Conservation (phyloP, 164 flowering plant genomes). For the Stephania yunnanensis region DNA sequence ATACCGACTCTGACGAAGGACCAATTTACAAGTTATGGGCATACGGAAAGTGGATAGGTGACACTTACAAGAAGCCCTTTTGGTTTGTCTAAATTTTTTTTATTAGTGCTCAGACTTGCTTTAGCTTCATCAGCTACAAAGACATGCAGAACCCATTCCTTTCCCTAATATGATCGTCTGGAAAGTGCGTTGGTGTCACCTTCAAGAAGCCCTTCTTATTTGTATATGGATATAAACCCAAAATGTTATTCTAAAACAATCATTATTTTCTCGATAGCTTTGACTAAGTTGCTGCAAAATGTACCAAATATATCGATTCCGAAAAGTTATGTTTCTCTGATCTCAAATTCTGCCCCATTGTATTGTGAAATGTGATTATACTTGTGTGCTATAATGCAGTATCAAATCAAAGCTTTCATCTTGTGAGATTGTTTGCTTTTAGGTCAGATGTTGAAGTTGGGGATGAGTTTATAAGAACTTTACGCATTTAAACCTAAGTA, state of each 20-base stretch:
- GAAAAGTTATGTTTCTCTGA: background rate
- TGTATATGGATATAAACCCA: too few relatives aligned
- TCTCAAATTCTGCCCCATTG: too few relatives aligned
- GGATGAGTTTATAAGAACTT: too few relatives aligned
- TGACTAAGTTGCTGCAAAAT: background rate
- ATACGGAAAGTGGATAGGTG: constrained; percentile 17
- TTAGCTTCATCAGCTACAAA: background rate
- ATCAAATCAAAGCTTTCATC: background rate
- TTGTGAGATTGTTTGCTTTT: background rate
- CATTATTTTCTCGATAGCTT: background rate
- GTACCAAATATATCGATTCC: background rate
- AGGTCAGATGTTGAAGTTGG: too few relatives aligned
- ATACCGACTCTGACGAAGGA: constrained; percentile 51
- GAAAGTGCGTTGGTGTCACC: background rate
- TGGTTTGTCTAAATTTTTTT: background rate
- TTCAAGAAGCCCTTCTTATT: too few relatives aligned
- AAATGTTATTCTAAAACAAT: background rate
- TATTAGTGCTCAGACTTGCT: background rate
- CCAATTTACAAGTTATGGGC: constrained; percentile 44
- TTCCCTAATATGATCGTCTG: too few relatives aligned
- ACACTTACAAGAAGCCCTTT: background rate
- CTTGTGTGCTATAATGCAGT: background rate
- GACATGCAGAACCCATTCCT: background rate
- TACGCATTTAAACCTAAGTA: too few relatives aligned
- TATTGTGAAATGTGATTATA: background rate